Conservation (phyloP, 768 basidiomycete species). For the Boletus reticulatus region DNA sequence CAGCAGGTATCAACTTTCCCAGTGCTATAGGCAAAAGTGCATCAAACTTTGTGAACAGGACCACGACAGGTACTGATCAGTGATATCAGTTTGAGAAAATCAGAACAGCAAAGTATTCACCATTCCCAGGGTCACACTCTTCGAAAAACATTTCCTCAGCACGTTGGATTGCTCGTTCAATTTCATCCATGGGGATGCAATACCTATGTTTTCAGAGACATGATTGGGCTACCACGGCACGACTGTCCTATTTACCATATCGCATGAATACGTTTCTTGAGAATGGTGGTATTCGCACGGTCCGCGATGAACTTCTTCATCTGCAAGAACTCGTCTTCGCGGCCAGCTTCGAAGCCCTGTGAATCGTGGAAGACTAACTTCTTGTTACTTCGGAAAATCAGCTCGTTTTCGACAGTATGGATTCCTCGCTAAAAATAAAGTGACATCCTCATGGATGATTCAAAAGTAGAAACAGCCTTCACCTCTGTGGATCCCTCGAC, state of each 20-base stretch:
- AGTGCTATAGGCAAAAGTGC: neutral
- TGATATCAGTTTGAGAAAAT: neutral
- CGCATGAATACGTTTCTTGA: slow-evolving; percentile 6
- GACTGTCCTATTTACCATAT: neutral
- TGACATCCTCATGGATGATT: too few relatives aligned
- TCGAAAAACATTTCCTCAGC: slow-evolving; percentile 4
- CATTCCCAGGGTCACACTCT: neutral
- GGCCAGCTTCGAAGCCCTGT: slow-evolving; percentile 4
- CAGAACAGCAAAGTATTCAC: neutral
- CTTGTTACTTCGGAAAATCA: slow-evolving; percentile 2
- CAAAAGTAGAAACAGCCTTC: too few relatives aligned
- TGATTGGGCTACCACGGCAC: too few relatives aligned
- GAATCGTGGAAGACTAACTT: slow-evolving; percentile 4
- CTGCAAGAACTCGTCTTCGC: neutral
- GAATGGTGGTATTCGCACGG: neutral
- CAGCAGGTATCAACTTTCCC: neutral
- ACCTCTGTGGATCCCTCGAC: slow-evolving; percentile 1
- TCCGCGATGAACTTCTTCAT: slow-evolving; percentile 5
- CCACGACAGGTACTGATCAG: slow-evolving; percentile 3
- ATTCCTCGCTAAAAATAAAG: neutral
- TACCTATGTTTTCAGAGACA: too few relatives aligned
- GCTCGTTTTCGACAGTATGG: neutral
- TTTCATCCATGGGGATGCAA: slow-evolving; percentile 6
- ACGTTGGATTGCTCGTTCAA: neutral
- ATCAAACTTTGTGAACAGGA: slow-evolving; percentile 11